Conservation (phyloP, 805 yeast genomes). For the Clavispora asparagi region DNA sequence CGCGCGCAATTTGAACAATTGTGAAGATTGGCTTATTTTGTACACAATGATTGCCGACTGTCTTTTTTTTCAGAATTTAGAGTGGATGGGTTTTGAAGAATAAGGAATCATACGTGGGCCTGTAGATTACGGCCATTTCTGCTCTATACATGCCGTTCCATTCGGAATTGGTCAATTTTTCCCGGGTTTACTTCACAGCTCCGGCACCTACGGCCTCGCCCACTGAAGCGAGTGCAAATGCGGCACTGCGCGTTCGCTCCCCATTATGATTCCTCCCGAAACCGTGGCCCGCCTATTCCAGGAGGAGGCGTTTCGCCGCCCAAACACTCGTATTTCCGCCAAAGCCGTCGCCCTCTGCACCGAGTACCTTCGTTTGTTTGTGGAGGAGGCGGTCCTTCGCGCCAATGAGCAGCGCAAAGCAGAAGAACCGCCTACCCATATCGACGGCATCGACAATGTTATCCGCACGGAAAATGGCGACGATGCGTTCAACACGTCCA, state of each 20-base stretch:
- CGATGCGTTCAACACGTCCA: slow-evolving; percentile 13
- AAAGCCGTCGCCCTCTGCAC: slow-evolving; percentile 46
- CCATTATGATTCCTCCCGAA: slow-evolving; percentile 11
- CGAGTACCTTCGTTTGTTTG: slow-evolving; percentile 52
- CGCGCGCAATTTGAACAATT: too few relatives aligned
- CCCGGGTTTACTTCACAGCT: too few relatives aligned
- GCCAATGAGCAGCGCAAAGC: slow-evolving; percentile 47
- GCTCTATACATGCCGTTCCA: too few relatives aligned
- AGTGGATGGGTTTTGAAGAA: too few relatives aligned
- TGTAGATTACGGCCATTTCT: too few relatives aligned
- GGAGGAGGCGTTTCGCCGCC: slow-evolving; percentile 43
- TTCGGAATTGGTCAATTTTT: too few relatives aligned
- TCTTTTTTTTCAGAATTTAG: too few relatives aligned
- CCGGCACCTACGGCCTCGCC: too few relatives aligned
- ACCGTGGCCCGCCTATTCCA: slow-evolving; percentile 51
- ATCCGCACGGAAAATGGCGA: slow-evolving; percentile 12
- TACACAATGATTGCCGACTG: too few relatives aligned
- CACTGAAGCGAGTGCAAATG: neutral
- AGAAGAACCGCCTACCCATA: slow-evolving; percentile 22
- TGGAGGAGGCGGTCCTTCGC: slow-evolving; percentile 54
- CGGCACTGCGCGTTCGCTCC: neutral
- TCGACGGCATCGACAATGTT: slow-evolving; percentile 31
- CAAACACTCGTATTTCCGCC: slow-evolving; percentile 42
- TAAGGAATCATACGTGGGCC: too few relatives aligned
- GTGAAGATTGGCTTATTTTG: too few relatives aligned